Conservation (phyloP, 352 stramenopile species). For the Phytophthora podocarpi region DNA sequence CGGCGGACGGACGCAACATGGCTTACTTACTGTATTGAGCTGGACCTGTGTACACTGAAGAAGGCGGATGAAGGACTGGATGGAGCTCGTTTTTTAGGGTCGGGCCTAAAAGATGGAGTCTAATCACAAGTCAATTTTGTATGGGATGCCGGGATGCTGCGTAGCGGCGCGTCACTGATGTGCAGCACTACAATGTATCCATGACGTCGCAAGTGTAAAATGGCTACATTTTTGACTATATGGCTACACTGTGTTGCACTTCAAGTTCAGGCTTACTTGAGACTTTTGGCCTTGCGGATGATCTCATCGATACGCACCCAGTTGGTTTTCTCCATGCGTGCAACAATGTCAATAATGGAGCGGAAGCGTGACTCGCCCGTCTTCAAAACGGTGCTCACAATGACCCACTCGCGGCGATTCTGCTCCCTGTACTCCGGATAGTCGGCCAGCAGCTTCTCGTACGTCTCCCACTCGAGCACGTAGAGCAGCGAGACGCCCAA, state of each 20-base stretch:
- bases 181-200: neutral
- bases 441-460: slow-evolving; percentile 68
- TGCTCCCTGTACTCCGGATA: slow-evolving; percentile 77
- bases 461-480: slow-evolving; percentile 77
- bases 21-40: neutral
- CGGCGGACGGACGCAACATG: slow-evolving; percentile 18
- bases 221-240: slow-evolving; percentile 15
- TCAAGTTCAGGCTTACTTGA: slow-evolving; percentile 55
- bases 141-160: too few relatives aligned
- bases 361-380: slow-evolving; percentile 69
- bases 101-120: too few relatives aligned
- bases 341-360: slow-evolving; percentile 69
- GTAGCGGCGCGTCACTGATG: neutral
- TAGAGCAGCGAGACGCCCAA: slow-evolving; percentile 76
- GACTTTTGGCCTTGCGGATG: slow-evolving; percentile 72
- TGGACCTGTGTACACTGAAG: too few relatives aligned
- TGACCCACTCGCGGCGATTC: slow-evolving; percentile 78
- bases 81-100: neutral
- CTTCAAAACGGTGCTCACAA: slow-evolving; percentile 69
- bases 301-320: slow-evolving; percentile 72
- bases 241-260: slow-evolving; percentile 3
- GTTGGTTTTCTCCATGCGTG: slow-evolving; percentile 63
- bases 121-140: neutral
- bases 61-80: slow-evolving; percentile 13
- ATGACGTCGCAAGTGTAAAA: neutral